phyloP scores from a whole-genome alignment of 148 eudicot genomes.

The Rhododendron ovatum region DNA sequence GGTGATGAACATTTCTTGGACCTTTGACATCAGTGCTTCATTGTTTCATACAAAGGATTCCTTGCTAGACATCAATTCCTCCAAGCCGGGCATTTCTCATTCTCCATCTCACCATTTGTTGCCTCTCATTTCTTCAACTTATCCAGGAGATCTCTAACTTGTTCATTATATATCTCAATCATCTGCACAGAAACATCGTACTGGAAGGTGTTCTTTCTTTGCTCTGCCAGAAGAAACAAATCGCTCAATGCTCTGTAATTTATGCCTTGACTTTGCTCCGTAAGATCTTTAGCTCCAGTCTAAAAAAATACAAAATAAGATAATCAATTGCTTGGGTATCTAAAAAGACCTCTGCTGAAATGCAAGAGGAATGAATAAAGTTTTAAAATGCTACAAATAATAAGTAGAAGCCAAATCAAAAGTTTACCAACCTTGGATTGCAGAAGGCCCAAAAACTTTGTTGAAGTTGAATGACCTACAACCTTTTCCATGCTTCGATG shows the following conservation, averaged over 20 bases:
- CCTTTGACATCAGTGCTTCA: conserved; percentile 9
- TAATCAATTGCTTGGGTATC: conserved; percentile 59
- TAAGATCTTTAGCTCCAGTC: conserved; percentile 87
- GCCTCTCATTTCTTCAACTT: too few relatives aligned
- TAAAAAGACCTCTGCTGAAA: conserved; percentile 78
- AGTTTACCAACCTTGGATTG: conserved; percentile 71
- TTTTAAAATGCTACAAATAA: conserved; percentile 11
- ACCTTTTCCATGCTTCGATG: conserved; percentile 82
- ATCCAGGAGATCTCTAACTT: conserved; percentile 87
- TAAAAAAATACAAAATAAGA: conserved; percentile 21
- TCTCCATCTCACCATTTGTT: too few relatives aligned
- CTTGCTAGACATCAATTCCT: too few relatives aligned
- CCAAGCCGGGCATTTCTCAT: too few relatives aligned
- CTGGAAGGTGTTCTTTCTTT: conserved; percentile 67
- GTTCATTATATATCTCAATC: conserved; percentile 97
- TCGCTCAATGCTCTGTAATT: conserved; percentile 88
- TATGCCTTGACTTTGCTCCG: conserved; percentile 83
- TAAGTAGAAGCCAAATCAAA: neutral
- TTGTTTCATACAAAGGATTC: neutral
- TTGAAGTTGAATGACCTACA: conserved; percentile 72
- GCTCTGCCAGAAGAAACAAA: conserved; percentile 74
- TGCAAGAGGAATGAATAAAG: conserved; percentile 12
- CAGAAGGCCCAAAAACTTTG: conserved; percentile 87
- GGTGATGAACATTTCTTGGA: too few relatives aligned
- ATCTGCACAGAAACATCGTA: conserved; percentile 87